Base-by-base conservation (phyloP, 2,329 filamentous ascomycete species). In the Thelonectria rubi region DNA sequence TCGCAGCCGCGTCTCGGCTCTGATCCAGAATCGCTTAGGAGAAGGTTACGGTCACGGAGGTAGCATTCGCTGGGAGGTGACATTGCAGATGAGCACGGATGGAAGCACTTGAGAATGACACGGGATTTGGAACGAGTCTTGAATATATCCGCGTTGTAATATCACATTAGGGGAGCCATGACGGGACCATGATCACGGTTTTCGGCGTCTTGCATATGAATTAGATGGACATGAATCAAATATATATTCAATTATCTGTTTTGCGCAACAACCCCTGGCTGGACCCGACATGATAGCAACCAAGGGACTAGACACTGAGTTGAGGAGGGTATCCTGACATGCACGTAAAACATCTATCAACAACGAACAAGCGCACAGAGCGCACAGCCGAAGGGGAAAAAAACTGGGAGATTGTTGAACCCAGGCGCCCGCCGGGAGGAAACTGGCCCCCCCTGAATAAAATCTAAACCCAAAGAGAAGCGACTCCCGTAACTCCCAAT, bases 1-100 rank as follows among this genome's bases (percentile, higher is more conserved):
- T 66, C 86, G 94, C 60, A 89, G 91, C 65, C 88, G 92, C 47
- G 86, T 97, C 51, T 85, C 87, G 15, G 90, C 89, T 60, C 79
- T 97, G 71, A 88, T 99, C 54, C 90, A 92, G 75, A 96, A 95
- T 73, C 84, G 92, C 32, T 81, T 99, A 8, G 94, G 93, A 5
- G 94, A 94, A 62, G 92, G 91, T 2, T 97, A 97, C 76, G 94
- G 94, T 9, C 86, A 87, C 45, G 91, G 91, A 5, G 88, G 86
- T 14, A 91, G 89, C 39, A 83, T 95, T 73, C 89, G 89, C 71
- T 99, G 95, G 95, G 95, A 99, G 79, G 92, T 98, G 14, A 96
- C 91, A 48, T 83, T 96, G 54, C 93, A 98, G 79, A 88, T 93
- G 74, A 88, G 78, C 56, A 77, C 73, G 5, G 77, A 78, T 49